Conservation (phyloP, 2,329 filamentous ascomycete genomes). For the Lasiodiplodia sp. region DNA sequence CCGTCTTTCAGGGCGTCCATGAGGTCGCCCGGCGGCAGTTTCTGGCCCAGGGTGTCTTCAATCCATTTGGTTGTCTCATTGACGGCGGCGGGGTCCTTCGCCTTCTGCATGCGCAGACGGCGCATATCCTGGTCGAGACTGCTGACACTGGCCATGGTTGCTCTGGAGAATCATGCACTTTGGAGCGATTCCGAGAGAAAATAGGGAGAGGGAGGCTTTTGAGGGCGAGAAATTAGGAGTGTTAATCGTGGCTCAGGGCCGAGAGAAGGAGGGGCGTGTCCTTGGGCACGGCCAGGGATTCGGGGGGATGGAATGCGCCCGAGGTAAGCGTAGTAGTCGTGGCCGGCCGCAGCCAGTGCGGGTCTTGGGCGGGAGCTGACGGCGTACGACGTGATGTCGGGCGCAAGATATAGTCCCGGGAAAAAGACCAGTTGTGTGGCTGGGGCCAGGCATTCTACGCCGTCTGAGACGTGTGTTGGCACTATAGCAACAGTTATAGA, state of each 20-base stretch:
- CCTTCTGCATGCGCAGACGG: slow-evolving; percentile 89
- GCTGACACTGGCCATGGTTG: slow-evolving; percentile 85
- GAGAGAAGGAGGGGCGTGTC: slow-evolving; percentile 24
- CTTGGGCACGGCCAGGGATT: slow-evolving; percentile 26
- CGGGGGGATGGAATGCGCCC: slow-evolving; percentile 17
- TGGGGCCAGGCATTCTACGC: neutral
- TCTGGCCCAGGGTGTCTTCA: slow-evolving; percentile 78
- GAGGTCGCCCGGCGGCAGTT: slow-evolving; percentile 75
- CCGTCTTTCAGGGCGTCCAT: slow-evolving; percentile 90
- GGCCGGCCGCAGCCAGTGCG: slow-evolving; percentile 20
- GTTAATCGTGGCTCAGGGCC: slow-evolving; percentile 24
- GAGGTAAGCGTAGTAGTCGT: slow-evolving; percentile 8
- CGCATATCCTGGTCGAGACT: slow-evolving; percentile 96
- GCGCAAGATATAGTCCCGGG: slow-evolving; percentile 12
- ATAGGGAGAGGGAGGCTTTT: slow-evolving; percentile 33
- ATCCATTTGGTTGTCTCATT: slow-evolving; percentile 89
- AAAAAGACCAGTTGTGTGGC: neutral
- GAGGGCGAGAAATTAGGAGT: slow-evolving; percentile 12
- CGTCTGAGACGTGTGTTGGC: neutral
- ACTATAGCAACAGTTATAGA: neutral
- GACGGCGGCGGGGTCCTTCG: slow-evolving; percentile 89
- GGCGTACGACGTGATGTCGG: neutral
- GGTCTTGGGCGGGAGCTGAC: slow-evolving; percentile 12
- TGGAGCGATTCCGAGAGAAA: neutral
- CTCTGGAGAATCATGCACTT: neutral